Percentiles rank a stretch among this genome's conserved stretches.
phyloP scores from a whole-genome alignment of 768 basidiomycete species.

The Lactarius tabidus region DNA sequence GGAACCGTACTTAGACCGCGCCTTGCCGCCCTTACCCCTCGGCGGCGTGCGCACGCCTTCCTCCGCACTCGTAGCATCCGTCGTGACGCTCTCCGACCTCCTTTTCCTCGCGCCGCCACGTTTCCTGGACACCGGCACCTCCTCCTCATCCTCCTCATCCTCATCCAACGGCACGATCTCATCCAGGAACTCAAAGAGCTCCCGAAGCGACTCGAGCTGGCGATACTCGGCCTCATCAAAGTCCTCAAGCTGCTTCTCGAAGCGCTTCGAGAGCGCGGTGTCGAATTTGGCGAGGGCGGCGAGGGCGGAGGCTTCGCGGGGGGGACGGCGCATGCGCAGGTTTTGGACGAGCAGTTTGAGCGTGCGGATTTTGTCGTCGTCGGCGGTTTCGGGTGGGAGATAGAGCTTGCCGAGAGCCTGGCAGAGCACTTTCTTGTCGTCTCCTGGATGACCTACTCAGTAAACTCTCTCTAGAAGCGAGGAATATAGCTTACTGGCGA shows the following conservation, averaged over 20 bases:
- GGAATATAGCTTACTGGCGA: conserved; percentile 46
- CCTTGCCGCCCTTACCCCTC: conserved; percentile 36
- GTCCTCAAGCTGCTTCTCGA: conserved; percentile 61
- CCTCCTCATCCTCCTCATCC: conserved; percentile 43
- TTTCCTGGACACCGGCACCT: conserved; percentile 34
- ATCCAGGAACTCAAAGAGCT: conserved; percentile 68
- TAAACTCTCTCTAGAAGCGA: no score
- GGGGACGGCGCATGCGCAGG: conserved; percentile 55
- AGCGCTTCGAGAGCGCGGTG: conserved; percentile 60
- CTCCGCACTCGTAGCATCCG: conserved; percentile 37
- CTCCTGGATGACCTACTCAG: conserved; percentile 33
- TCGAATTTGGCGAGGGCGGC: conserved; percentile 77
- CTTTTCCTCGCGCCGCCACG: conserved; percentile 45
- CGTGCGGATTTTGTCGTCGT: conserved; percentile 58
- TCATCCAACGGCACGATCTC: conserved; percentile 67
- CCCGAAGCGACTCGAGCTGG: conserved; percentile 56
- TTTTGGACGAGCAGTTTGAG: conserved; percentile 59
- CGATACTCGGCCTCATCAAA: conserved; percentile 71
- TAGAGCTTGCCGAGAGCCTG: conserved; percentile 49
- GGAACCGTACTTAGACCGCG: conserved; percentile 30
- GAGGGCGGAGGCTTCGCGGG: conserved; percentile 53
- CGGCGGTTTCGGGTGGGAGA: conserved; percentile 64
- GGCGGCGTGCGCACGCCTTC: conserved; percentile 25
- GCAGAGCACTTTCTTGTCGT: conserved; percentile 45
- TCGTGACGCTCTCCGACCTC: conserved; percentile 56